Evolutionary conservation across 345 rosid genomes (phyloP), one percentile per base, ranked within the genome.

Genomic region (Stellera chamaejasme): DNA sequence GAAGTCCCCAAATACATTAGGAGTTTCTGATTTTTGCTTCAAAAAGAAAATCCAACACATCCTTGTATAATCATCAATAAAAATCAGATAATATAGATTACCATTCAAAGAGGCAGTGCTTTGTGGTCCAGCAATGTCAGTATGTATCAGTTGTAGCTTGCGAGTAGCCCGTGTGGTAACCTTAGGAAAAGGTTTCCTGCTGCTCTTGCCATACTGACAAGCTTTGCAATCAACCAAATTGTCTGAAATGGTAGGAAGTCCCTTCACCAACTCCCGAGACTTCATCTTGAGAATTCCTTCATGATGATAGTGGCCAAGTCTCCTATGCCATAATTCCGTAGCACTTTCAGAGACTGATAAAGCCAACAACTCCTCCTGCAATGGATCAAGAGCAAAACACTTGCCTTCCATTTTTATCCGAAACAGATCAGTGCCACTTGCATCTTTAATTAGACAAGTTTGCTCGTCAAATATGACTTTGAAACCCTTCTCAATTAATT

Each of bases 241-340:
- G 4, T 12, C 26, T 6, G n/a, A 46, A 26, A 60, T 14, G 1
- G 1, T 2, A 11, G 45, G 10, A 26, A 54, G 3, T 2, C 43
- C 28, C 2, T 13, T 42, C 2, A 11, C 52, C 44, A 46, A 12
- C 11, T 0, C 13, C 10, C 10, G 39, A 7, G 14, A 4, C 42
- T 10, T 9, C 25, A 28, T 48, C 0, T 13, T 4, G 10, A 19
- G 6, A 0, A 27, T 0, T 3, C 50, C 52, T 9, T 8, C 5
- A 41, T 39, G 26, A 41, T 59, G 55, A 2, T 54, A 54, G 16
- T 54, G 58, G 23, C 45, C 45, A 4, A 54, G 45, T 23, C 23
- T 19, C 23, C 23, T 19, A 19, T 19, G 23, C 23, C 23, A 19
- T 1, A 19, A 19, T 19, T 19, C 23, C 1, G 23, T 19, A 19